Evolutionary conservation across 78 protist genomes (phyloP), one percentile per base, ranked within the genome.

Genomic region (Guillardia theta): DNA sequence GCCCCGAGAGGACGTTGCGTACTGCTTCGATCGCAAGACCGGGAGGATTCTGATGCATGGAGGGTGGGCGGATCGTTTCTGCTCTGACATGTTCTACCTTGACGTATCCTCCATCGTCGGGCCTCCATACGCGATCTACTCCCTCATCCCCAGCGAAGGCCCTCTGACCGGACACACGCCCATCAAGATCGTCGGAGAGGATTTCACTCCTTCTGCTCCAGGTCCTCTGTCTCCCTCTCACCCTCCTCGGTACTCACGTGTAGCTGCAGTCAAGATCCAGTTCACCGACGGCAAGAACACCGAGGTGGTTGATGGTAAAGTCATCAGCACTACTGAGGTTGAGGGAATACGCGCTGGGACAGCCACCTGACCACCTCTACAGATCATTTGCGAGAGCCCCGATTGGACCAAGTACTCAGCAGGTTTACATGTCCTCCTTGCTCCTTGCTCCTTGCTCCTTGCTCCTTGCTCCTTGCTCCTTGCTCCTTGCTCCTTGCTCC

Each of bases 31-130:
- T 70, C 10, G 0, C 48, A 6, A 48, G 41, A 30, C 19, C n/a
- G 15, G 41, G 12, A 4, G 18, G 30, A 24, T 93, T 48, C 12
- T 70, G 30, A 0, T 93, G 64, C 64, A 54, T 10, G 94, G 94
- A 19, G 94, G 94, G 3, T 93, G 94, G 94, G 36, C 64, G 27
- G 46, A 93, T 30, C 3, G 4, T 8, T 93, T 77, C 83, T 44
- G 43, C 30, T n/a, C 4, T 30, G 83, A 62, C 43, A 37, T 22
- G 45, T 64, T 0, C 39, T 33, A 8, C 22, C 94, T 92, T 64
- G 87, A 76, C 48, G 94, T 76, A 9, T 77, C 94, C n/a, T 88
- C 53, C 48, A 58, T 93, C 94, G 88, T 70, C 70, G 94, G 94
- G 24, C 94, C 94, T 1, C 94, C 94, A 41, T 93, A 93, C 45